Conservation (phyloP, 176 grass and related monocot species). For the Canna indica region DNA sequence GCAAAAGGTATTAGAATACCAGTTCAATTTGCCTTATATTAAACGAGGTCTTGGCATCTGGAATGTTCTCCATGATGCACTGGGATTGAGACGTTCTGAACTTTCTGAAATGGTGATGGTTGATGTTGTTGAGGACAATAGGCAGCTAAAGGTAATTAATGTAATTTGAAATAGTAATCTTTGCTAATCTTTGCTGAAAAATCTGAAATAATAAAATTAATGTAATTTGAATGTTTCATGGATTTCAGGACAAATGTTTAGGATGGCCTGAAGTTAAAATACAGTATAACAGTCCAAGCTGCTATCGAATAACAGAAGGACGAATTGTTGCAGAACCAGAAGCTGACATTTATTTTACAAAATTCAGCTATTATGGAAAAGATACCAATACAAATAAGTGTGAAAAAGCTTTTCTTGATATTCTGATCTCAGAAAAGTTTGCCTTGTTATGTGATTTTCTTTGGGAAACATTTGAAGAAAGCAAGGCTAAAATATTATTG, state of each 20-base stretch:
- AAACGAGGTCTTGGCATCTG: conserved; percentile 45
- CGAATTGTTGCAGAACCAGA: not conserved
- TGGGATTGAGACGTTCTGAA: conserved; percentile 14
- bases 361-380: conserved; percentile 2
- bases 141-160: conserved; percentile 5
- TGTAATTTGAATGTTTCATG: not conserved
- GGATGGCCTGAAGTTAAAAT: not conserved
- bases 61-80: conserved; percentile 46
- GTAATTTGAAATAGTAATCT: not conserved
- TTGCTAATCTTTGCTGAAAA: not conserved
- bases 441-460: conserved; percentile 68
- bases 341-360: not conserved
- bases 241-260: conserved; percentile 4
- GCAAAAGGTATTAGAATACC: conserved; percentile 39
- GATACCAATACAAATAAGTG: conserved; percentile 56
- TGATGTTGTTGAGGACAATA: not conserved
- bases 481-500: conserved; percentile 35
- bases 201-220: not conserved
- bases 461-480: conserved; percentile 46
- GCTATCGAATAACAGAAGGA: not conserved
- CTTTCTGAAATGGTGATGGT: not conserved
- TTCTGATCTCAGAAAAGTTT: conserved; percentile 78
- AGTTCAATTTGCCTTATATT: conserved; percentile 40
- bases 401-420: conserved; percentile 51
- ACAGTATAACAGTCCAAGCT: not conserved